A percentile compares a stretch with the other conserved stretches of the same genome.
These are phyloP conservation scores for Calonectria multiphialidica DNA, from an alignment of 2,329 filamentous ascomycete species.

Conservation along the genomic window DNA sequence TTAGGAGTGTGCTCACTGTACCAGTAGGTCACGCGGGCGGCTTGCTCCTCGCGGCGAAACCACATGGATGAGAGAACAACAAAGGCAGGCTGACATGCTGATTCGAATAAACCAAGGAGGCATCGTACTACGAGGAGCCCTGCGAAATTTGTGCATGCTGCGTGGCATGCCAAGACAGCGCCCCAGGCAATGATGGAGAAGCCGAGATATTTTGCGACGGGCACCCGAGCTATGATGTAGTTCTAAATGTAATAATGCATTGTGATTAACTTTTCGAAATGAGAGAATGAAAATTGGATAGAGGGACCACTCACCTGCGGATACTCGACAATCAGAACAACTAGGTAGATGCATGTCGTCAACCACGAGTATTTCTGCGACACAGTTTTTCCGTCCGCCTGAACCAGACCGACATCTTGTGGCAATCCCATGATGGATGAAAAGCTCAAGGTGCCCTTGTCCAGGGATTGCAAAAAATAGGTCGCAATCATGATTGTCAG, in stretches of 20 bases:
- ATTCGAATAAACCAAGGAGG: constrained; percentile 78
- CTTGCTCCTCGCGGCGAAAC: constrained; percentile 78
- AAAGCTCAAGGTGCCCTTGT: constrained; percentile 76
- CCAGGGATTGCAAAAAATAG: constrained; percentile 78
- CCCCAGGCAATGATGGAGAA: constrained; percentile 76
- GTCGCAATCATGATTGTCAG: constrained; percentile 79
- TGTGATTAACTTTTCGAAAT: too few species aligned
- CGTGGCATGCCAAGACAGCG: constrained; percentile 68
- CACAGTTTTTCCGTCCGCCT: constrained; percentile 45
- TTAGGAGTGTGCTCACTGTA: constrained; percentile 45
- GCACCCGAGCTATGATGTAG: constrained; percentile 68
- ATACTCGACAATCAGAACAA: constrained; percentile 79
- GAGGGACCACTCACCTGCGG: too few species aligned
- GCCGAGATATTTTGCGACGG: constrained; percentile 75
- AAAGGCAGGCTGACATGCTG: constrained; percentile 76
- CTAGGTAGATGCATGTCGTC: constrained; percentile 80
- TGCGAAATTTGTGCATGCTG: constrained; percentile 70
- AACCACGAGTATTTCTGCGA: constrained; percentile 73
- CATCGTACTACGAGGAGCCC: constrained; percentile 72
- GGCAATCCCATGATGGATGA: constrained; percentile 72
- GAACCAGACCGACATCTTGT: constrained; percentile 58
- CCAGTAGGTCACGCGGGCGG: constrained; percentile 76
- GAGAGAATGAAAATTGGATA: too few species aligned
- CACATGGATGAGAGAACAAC: constrained; percentile 76
- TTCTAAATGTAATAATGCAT: constrained; percentile 59